These are phyloP conservation scores for Aspergillus sp. DNA, from an alignment of 2,329 filamentous ascomycete species.

Conservation along the genomic window DNA sequence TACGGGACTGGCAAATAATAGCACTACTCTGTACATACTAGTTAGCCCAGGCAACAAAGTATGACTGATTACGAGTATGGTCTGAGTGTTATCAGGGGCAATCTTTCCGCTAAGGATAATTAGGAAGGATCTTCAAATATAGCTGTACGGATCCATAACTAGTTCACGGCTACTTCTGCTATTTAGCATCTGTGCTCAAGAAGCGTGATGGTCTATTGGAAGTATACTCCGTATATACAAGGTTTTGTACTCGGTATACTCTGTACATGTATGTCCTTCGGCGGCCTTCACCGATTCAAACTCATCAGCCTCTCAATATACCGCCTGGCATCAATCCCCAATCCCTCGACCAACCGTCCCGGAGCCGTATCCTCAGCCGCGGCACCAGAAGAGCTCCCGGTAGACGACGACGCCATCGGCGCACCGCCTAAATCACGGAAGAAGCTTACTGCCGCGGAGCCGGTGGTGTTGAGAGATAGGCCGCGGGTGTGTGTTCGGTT, in stretches of 20 bases:
- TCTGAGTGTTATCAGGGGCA: too few relatives aligned
- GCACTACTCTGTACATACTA: too few relatives aligned
- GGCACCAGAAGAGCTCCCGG: not conserved
- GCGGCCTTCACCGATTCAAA: constrained; percentile 29
- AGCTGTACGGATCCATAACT: constrained; percentile 2
- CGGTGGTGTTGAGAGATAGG: not conserved
- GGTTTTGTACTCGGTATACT: not conserved
- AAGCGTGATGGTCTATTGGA: too few relatives aligned
- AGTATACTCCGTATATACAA: not conserved
- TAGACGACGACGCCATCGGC: constrained; percentile 10
- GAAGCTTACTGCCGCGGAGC: constrained; percentile 16
- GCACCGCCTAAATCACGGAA: constrained; percentile 35
- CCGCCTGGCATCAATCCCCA: constrained; percentile 39
- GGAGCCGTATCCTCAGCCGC: constrained; percentile 21
- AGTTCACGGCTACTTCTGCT: too few relatives aligned
- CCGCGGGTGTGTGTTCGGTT: too few relatives aligned
- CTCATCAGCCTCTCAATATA: constrained; percentile 41
- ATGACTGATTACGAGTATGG: too few relatives aligned
- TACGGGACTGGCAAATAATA: too few relatives aligned
- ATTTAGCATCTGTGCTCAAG: too few relatives aligned
- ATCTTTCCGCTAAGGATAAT: too few relatives aligned
- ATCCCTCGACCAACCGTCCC: constrained; percentile 35
- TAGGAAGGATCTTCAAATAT: too few relatives aligned
- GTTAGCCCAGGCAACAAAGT: too few relatives aligned
- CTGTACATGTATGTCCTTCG: too few relatives aligned